Evolutionary conservation across 1,284 basidiomycete species (phyloP).

Genomic region (Sporisorium scitamineum): DNA sequence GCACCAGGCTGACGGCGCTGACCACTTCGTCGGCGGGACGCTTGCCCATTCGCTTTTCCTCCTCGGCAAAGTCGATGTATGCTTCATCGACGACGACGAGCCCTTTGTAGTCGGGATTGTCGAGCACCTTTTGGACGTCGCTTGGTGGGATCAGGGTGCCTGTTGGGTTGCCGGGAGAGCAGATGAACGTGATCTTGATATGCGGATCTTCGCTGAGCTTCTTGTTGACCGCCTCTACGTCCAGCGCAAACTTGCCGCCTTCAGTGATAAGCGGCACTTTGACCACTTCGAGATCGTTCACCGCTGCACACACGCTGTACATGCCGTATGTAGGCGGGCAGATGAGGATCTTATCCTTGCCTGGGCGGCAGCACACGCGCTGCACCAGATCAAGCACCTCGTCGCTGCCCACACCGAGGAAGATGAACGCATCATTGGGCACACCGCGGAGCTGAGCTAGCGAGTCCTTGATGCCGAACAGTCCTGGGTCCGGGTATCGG

Average conservation of each 20-base stretch:
- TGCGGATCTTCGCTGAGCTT: slow-evolving; percentile 55
- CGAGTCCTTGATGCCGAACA: slow-evolving; percentile 81
- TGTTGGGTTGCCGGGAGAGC: slow-evolving; percentile 97
- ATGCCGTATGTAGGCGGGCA: slow-evolving; percentile 96
- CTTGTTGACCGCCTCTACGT: slow-evolving; percentile 61
- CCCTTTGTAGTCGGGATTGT: slow-evolving; percentile 86
- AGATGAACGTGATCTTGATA: slow-evolving; percentile 93
- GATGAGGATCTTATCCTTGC: slow-evolving; percentile 76
- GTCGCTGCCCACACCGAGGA: slow-evolving; percentile 95
- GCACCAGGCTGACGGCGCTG: slow-evolving; percentile 78
- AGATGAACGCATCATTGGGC: slow-evolving; percentile 75
- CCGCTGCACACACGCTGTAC: slow-evolving; percentile 93
- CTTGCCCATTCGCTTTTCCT: slow-evolving; percentile 59
- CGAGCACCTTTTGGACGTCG: slow-evolving; percentile 79
- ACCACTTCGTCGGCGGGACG: slow-evolving; percentile 68
- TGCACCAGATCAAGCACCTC: slow-evolving; percentile 96
- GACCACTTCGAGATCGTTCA: slow-evolving; percentile 90
- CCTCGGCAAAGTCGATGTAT: slow-evolving; percentile 88
- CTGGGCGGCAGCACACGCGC: slow-evolving; percentile 86
- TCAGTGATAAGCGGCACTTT: slow-evolving; percentile 83
- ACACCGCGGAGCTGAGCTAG: slow-evolving; percentile 76
- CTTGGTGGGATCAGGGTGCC: slow-evolving; percentile 85
- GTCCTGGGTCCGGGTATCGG: slow-evolving; percentile 87
- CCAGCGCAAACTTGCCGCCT: slow-evolving; percentile 81
- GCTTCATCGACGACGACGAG: slow-evolving; percentile 96